These are phyloP conservation scores for Magnaporthales sp. DNA, from an alignment of 2,329 filamentous ascomycete genomes.

Conservation along the genomic window DNA sequence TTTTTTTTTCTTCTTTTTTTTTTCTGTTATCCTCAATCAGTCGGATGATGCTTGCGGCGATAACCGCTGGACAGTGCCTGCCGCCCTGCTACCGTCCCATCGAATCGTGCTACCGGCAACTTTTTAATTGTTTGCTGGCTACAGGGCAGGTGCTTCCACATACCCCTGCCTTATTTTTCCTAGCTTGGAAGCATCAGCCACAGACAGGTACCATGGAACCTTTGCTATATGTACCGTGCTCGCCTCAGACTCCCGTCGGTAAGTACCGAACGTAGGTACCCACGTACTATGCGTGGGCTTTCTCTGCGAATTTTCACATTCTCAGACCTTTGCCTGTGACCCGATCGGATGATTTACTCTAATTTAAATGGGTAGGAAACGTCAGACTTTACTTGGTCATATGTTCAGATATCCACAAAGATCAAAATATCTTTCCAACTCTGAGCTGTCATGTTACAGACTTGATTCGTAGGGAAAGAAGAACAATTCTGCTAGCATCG, in stretches of 20 bases:
- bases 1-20: not conserved
- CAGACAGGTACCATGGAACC: too few species aligned
- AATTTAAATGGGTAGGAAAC: not conserved
- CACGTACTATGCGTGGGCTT: not conserved
- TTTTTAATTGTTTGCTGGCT: not conserved
- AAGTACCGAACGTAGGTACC: not conserved
- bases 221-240: not conserved
- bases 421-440: not conserved
- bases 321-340: too few species aligned
- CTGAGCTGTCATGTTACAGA: not conserved
- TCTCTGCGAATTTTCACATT: too few species aligned
- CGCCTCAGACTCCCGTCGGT: not conserved
- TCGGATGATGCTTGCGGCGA: not conserved
- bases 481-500: not conserved
- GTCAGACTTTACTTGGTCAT: not conserved
- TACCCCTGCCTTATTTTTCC: not conserved
- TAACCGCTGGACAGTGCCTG: not conserved
- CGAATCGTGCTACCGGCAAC: not conserved
- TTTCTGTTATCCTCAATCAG: not conserved
- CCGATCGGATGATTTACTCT: not conserved
- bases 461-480: not conserved
- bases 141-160: not conserved
- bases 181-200: too few species aligned
- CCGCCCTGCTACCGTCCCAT: not conserved
- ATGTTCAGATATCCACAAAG: not conserved